Conservation (phyloP, 2,329 filamentous ascomycete species). For the Cadophora gregata region DNA sequence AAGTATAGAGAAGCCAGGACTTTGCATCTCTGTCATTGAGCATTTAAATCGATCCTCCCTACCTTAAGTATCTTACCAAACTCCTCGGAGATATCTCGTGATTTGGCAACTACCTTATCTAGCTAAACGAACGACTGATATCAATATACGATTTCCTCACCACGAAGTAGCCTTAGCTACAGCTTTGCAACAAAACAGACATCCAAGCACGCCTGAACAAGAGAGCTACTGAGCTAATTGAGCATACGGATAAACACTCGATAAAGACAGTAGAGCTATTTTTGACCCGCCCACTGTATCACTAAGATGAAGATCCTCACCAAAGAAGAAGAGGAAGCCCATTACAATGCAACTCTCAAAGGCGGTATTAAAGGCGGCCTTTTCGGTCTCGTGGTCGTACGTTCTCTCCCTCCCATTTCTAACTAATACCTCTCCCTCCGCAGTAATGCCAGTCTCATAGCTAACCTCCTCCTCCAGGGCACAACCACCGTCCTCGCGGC, state of each 20-base stretch:
- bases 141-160: conserved; percentile 6
- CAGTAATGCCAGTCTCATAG: not conserved
- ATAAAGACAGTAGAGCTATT: not conserved
- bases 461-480: conserved; percentile 33
- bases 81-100: conserved; percentile 11
- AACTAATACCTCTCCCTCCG: not conserved
- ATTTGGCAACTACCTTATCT: conserved; percentile 5
- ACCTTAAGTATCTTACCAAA: not conserved
- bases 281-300: not conserved
- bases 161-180: not conserved
- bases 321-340: conserved; percentile 87
- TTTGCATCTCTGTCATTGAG: not conserved
- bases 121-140: not conserved
- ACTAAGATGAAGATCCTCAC: conserved; percentile 87
- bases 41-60: not conserved
- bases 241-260: not conserved
- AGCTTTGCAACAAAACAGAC: not conserved
- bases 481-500: conserved; percentile 69
- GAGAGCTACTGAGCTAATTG: not conserved
- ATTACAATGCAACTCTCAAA: conserved; percentile 81
- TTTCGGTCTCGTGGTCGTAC: conserved; percentile 70
- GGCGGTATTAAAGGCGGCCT: conserved; percentile 78
- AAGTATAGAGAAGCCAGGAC: not conserved
- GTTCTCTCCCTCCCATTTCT: conserved; percentile 49
- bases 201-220: not conserved